A percentile compares a stretch with the other conserved stretches of the same genome.
phyloP scores from a whole-genome alignment of 371 early-diverging fungal genomes.

The Entomophthora muscae region DNA sequence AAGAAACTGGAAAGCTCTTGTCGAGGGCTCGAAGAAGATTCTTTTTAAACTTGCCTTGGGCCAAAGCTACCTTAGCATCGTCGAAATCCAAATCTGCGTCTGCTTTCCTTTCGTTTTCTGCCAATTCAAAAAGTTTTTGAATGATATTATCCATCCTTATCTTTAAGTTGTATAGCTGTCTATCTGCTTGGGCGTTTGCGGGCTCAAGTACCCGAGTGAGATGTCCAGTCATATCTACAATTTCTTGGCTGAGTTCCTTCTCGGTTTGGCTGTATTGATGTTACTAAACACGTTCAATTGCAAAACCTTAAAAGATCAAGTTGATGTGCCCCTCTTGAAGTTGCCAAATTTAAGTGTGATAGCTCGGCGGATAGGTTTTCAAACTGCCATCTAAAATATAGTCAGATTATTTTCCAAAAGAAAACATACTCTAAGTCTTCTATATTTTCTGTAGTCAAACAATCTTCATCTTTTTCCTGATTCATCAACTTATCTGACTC shows the following conservation, averaged over 20 bases:
- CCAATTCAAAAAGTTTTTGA: neutral
- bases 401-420: neutral
- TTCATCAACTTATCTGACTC: neutral
- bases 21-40: neutral
- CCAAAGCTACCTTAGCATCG: neutral
- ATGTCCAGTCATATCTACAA: neutral
- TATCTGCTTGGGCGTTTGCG: neutral
- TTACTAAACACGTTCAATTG: neutral
- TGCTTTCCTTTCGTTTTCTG: neutral
- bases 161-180: neutral
- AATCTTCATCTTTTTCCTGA: neutral
- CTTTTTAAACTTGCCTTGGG: neutral
- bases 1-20: neutral
- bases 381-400: neutral
- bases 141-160: neutral
- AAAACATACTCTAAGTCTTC: neutral
- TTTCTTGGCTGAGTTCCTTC: neutral
- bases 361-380: neutral
- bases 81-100: neutral
- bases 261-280: neutral
- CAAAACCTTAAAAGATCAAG: neutral
- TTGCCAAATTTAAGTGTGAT: neutral
- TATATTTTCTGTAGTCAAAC: neutral
- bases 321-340: neutral
- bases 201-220: neutral